Evolutionary conservation across 1,284 basidiomycete genomes (phyloP).

Genomic region (Puccinia coronata): DNA sequence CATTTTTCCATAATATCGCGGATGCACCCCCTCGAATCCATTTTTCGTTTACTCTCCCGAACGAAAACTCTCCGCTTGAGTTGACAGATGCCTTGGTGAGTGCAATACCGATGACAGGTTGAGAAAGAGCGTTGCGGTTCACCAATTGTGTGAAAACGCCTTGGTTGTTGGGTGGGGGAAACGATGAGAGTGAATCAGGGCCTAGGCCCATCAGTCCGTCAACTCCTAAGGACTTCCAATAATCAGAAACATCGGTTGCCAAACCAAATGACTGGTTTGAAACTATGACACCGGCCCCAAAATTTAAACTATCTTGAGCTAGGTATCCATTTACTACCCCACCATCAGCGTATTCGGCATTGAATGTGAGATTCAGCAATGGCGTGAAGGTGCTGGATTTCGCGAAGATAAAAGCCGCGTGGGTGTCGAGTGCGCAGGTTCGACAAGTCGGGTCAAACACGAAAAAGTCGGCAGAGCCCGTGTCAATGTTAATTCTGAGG

Average conservation of each 20-base stretch:
- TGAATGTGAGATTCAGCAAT: not conserved
- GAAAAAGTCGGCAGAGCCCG: constrained; percentile 43
- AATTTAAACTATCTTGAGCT: constrained; percentile 3
- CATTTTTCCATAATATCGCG: constrained; percentile 41
- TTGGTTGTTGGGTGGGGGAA: constrained; percentile 17
- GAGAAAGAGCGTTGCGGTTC: not conserved
- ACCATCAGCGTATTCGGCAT: constrained; percentile 29
- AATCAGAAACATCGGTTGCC: constrained; percentile 25
- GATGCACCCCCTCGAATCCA: constrained; percentile 35
- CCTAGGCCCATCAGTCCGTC: constrained; percentile 43
- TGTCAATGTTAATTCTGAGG: constrained; percentile 40
- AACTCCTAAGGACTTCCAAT: constrained; percentile 32
- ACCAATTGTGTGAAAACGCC: constrained; percentile 42
- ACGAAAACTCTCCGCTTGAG: constrained; percentile 34
- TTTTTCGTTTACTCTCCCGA: constrained; percentile 16
- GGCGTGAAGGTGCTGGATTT: constrained; percentile 13
- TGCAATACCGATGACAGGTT: constrained; percentile 48
- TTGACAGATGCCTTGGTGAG: constrained; percentile 4
- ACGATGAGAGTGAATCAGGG: constrained; percentile 25
- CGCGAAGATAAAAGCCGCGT: not conserved
- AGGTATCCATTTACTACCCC: constrained; percentile 21
- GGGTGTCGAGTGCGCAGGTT: constrained; percentile 20
- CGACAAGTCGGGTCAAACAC: constrained; percentile 35
- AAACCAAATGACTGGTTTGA: constrained; percentile 35
- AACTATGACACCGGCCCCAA: not conserved